Percentiles rank a stretch among this genome's conserved stretches.
Conservation (phyloP, 345 rosid genomes). For the Eucalyptus brandiana region DNA sequence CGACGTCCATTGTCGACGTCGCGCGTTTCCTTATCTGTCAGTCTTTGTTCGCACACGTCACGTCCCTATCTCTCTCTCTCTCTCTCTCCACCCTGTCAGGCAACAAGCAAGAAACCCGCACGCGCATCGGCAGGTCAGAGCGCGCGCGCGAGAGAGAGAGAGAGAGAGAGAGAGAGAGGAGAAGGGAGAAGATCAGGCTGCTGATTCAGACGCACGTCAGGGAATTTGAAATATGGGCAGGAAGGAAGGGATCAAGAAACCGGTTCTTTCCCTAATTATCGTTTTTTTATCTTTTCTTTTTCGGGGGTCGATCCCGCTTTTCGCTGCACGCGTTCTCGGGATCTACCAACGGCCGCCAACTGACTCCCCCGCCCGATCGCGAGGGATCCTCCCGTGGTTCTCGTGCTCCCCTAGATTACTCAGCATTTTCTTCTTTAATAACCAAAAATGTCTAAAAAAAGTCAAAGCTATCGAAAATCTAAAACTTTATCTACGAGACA, state of each 20-base stretch:
- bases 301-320: background rate
- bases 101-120: background rate
- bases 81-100: background rate
- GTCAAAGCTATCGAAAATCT: too few relatives aligned
- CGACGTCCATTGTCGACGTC: background rate
- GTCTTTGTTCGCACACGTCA: background rate
- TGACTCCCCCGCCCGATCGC: background rate
- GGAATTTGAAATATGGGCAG: fast-evolving
- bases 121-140: background rate
- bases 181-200: background rate
- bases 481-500: too few relatives aligned
- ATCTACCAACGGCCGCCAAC: background rate
- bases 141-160: background rate
- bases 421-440: background rate
- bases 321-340: background rate
- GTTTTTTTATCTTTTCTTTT: background rate
- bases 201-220: background rate
- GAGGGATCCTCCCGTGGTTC: background rate
- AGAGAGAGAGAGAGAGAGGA: background rate
- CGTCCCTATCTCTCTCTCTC: background rate
- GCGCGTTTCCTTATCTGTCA: background rate
- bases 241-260: background rate
- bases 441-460: too few relatives aligned
- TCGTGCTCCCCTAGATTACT: background rate
- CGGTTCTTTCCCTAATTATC: background rate